Conservation (phyloP, 2,329 filamentous ascomycete genomes). For the Apiospora pterosperma region DNA sequence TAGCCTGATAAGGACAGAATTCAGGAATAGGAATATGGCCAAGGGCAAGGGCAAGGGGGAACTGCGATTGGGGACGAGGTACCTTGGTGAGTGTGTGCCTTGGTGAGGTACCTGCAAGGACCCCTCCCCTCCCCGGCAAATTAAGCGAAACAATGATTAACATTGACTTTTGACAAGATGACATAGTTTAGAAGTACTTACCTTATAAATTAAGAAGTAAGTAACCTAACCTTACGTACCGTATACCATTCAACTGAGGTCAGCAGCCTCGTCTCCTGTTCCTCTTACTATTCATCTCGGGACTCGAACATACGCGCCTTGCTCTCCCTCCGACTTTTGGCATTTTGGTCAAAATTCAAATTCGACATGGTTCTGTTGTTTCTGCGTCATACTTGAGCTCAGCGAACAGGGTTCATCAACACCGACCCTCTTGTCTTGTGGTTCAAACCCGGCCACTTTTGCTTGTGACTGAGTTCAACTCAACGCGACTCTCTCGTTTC, state of each 20-base stretch:
- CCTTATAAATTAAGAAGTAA: background rate
- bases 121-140: no score
- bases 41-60: background rate
- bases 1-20: background rate
- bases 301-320: background rate
- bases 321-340: background rate
- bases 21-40: background rate
- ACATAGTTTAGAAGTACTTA: no score
- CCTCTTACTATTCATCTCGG: background rate
- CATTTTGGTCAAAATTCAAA: background rate
- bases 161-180: background rate
- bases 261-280: background rate
- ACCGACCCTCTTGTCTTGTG: background rate
- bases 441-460: background rate
- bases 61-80: no score
- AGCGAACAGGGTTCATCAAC: background rate
- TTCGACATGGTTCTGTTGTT: background rate
- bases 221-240: background rate
- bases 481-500: background rate
- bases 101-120: no score
- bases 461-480: background rate
- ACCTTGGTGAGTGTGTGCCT: no score
- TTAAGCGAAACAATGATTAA: conserved; percentile 7
- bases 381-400: conserved; percentile 1
- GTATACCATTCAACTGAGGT: background rate